Percentiles rank a stretch among this genome's conserved stretches.
These are phyloP conservation scores for Ophiostoma ips DNA, from an alignment of 2,329 filamentous ascomycete species.

Conservation along the genomic window DNA sequence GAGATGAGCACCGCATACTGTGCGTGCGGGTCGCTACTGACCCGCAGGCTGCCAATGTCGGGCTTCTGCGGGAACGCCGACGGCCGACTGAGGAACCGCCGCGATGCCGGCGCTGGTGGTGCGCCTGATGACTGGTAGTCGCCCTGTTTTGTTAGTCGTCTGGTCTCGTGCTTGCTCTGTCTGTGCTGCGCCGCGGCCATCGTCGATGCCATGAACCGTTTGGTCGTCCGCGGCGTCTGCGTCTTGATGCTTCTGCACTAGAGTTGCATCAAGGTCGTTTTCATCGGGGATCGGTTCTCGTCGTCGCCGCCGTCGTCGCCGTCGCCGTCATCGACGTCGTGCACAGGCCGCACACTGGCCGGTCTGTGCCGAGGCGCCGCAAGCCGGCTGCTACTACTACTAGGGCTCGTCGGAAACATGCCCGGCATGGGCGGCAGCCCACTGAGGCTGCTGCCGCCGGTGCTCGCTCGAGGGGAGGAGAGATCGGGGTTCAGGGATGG, in stretches of 20 bases:
- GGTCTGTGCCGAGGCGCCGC: constrained; percentile 21
- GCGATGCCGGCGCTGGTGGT: constrained; percentile 40
- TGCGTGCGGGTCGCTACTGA: constrained; percentile 52
- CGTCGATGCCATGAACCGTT: constrained; percentile 32
- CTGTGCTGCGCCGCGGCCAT: constrained; percentile 28
- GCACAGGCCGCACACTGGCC: constrained; percentile 33
- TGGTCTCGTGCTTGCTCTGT: constrained; percentile 26
- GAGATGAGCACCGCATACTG: constrained; percentile 84
- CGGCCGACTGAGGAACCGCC: constrained; percentile 51
- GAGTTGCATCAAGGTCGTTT: background rate
- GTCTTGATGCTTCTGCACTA: background rate
- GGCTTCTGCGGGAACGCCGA: constrained; percentile 61
- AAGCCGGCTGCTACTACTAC: constrained; percentile 4
- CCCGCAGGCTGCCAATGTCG: constrained; percentile 54
- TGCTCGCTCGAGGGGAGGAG: background rate
- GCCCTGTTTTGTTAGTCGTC: constrained; percentile 30
- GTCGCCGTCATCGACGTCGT: constrained; percentile 15
- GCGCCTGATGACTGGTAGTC: constrained; percentile 21
- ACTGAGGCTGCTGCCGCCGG: constrained; percentile 11
- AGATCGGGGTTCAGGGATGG: too few relatives aligned
- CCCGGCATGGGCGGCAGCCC: constrained; percentile 13
- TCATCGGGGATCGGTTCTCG: background rate
- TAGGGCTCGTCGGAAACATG: constrained; percentile 13
- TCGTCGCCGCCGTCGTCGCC: background rate
- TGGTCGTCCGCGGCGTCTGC: constrained; percentile 16